Base-by-base conservation (phyloP, 1,284 basidiomycete species). In the Moniliophthora roreri region DNA sequence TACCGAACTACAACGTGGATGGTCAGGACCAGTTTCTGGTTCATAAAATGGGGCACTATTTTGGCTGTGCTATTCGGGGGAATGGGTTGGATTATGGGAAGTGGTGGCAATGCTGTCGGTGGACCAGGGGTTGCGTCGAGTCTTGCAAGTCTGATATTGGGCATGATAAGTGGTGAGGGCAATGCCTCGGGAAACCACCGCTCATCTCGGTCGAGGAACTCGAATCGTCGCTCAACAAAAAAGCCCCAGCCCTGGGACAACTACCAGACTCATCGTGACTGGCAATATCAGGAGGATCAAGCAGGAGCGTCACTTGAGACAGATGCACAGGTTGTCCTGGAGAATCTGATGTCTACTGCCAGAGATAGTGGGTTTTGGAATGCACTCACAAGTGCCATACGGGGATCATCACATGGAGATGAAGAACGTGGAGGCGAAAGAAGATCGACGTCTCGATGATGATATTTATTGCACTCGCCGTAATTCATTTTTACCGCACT, bases 1-100 rank as follows among this genome's bases (percentile, higher is more conserved):
- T 89, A 90, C 69, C 82, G 87, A 52, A 89, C 90, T 4, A 84
- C 88, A 13, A 78, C 76, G 18, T 91, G 86, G 84, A 77, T 87
- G 62, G 67, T 91, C 58, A 78, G 86, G 54, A 82, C 80, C 32
- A 72, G 69, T 13, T 66, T 90, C 60, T 88, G 80, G 73, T 77
- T 89, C 62, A 64, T 86, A 60, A 92, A 92, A 67, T 91, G 89
- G 88, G 85, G 84, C 20, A 69, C 74, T 3, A 70, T 92, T 51
- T 58, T 88, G 10, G 78, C 73, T 10, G 67, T 73, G 2, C 58
- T 87, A 6, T 73, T 78, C 15, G 81, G 76, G 7, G 74, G 72
- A 23, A 69, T 69, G 26, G 82, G 81, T 6, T 89, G 78, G 75
- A 68, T 78, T 53, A 66, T 79, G 70, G 77, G 73, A 34, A 68